Conservation (phyloP, 2,329 filamentous ascomycete species). For the Coleophoma eucalyptorum region DNA sequence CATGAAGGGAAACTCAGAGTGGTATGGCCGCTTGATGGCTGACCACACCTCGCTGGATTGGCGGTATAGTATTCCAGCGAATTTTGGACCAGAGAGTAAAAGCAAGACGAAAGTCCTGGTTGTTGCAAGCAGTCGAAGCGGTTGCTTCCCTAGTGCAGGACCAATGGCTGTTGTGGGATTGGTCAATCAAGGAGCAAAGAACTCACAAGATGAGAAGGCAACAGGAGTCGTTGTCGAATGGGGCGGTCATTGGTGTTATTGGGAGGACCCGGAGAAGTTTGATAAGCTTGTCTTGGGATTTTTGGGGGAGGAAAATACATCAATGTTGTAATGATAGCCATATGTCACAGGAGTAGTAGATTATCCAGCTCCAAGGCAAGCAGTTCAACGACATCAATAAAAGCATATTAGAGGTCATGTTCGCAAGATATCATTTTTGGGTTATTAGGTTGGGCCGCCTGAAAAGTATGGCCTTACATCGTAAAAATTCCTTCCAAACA, state of each 20-base stretch:
- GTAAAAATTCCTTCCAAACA: neutral
- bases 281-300: slow-evolving; percentile 18
- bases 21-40: slow-evolving; percentile 27
- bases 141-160: slow-evolving; percentile 26
- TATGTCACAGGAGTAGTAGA: no score
- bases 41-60: slow-evolving; percentile 28
- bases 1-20: slow-evolving; percentile 21
- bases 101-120: slow-evolving; percentile 21
- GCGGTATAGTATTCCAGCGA: slow-evolving; percentile 19
- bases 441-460: no score
- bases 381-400: no score
- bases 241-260: slow-evolving; percentile 30
- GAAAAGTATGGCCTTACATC: no score
- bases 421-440: no score
- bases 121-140: slow-evolving; percentile 25
- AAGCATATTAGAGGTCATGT: no score
- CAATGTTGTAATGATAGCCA: neutral
- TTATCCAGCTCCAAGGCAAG: no score
- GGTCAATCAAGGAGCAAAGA: slow-evolving; percentile 14
- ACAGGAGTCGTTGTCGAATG: slow-evolving; percentile 21
- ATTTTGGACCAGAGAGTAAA: slow-evolving; percentile 15
- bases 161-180: slow-evolving; percentile 24
- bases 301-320: slow-evolving; percentile 5
- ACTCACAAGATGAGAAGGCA: slow-evolving; percentile 6
- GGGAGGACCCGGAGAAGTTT: slow-evolving; percentile 24